These are phyloP conservation scores for Primulina huaijiensis DNA, from an alignment of 257 asterid genomes.

Conservation along the genomic window DNA sequence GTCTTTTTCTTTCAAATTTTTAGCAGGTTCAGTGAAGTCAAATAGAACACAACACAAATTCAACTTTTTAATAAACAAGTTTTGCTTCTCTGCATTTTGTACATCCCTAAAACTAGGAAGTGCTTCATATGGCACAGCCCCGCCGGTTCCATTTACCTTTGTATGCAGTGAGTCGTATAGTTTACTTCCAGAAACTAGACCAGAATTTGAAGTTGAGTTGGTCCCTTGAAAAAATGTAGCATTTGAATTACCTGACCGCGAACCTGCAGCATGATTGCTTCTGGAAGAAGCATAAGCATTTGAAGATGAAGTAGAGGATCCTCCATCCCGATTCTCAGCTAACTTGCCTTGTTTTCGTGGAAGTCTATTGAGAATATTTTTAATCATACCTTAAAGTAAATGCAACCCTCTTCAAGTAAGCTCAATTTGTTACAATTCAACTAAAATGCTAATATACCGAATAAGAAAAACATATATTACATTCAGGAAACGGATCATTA, in stretches of 20 bases:
- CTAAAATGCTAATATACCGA: not conserved
- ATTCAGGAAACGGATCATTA: slow-evolving; percentile 22
- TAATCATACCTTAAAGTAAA: slow-evolving; percentile 31
- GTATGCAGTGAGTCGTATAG: slow-evolving; percentile 27
- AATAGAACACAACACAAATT: slow-evolving; percentile 50
- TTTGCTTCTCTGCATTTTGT: slow-evolving; percentile 55
- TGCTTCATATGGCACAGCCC: slow-evolving; percentile 41
- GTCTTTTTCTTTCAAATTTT: slow-evolving; percentile 59
- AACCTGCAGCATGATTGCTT: slow-evolving; percentile 27
- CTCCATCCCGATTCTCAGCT: slow-evolving; percentile 40
- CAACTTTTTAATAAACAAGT: slow-evolving; percentile 48
- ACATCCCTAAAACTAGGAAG: slow-evolving; percentile 63
- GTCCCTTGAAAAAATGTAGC: slow-evolving; percentile 31
- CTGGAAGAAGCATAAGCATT: slow-evolving; percentile 36
- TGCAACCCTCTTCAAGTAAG: slow-evolving; percentile 17
- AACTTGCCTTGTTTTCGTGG: slow-evolving; percentile 40
- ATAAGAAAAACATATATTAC: not conserved
- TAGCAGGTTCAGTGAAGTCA: slow-evolving; percentile 58
- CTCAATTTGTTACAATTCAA: slow-evolving; percentile 19
- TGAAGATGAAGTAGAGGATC: slow-evolving; percentile 25
- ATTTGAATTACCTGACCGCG: slow-evolving; percentile 36
- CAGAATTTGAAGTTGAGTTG: slow-evolving; percentile 29
- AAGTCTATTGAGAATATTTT: slow-evolving; percentile 42
- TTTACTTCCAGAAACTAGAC: slow-evolving; percentile 32
- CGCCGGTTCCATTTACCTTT: slow-evolving; percentile 43